Percentiles rank a stretch among this genome's conserved stretches.
Evolutionary conservation across 148 eudicot species (phyloP).

Genomic region (Vaccinium macrocarpon): DNA sequence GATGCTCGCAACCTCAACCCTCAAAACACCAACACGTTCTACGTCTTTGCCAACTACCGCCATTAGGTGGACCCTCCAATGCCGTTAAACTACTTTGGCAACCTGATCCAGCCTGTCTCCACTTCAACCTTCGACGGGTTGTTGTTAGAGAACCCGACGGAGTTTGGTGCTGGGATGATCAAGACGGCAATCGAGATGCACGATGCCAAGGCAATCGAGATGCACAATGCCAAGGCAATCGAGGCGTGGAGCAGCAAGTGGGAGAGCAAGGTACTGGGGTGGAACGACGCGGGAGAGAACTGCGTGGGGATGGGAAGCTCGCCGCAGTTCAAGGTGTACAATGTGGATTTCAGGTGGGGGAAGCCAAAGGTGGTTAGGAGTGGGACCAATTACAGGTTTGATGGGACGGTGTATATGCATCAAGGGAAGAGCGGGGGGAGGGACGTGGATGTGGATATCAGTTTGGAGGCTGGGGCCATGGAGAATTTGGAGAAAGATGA

Average conservation of each 20-base stretch:
- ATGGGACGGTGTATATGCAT: constrained; percentile 92
- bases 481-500: constrained; percentile 73
- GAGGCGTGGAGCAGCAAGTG: constrained; percentile 64
- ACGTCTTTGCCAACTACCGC: constrained; percentile 87
- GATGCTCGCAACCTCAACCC: constrained; percentile 80
- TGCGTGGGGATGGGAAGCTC: constrained; percentile 97
- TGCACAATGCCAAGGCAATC: constrained; percentile 31
- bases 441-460: constrained; percentile 87
- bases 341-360: constrained; percentile 85
- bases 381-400: constrained; percentile 82
- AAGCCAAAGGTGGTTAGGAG: constrained; percentile 79
- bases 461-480: constrained; percentile 71
- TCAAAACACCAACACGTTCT: constrained; percentile 66
- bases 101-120: constrained; percentile 87
- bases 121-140: constrained; percentile 78
- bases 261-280: constrained; percentile 76
- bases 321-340: constrained; percentile 86
- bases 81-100: constrained; percentile 92
- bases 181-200: constrained; percentile 10
- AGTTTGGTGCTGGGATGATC: constrained; percentile 58
- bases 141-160: constrained; percentile 45
- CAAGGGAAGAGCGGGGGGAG: constrained; percentile 72
- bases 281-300: constrained; percentile 79
- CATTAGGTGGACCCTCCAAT: constrained; percentile 80
- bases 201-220: no score